Evolutionary conservation across 2,329 filamentous ascomycete genomes (phyloP).

Genomic region (Aspergillus glaucus): DNA sequence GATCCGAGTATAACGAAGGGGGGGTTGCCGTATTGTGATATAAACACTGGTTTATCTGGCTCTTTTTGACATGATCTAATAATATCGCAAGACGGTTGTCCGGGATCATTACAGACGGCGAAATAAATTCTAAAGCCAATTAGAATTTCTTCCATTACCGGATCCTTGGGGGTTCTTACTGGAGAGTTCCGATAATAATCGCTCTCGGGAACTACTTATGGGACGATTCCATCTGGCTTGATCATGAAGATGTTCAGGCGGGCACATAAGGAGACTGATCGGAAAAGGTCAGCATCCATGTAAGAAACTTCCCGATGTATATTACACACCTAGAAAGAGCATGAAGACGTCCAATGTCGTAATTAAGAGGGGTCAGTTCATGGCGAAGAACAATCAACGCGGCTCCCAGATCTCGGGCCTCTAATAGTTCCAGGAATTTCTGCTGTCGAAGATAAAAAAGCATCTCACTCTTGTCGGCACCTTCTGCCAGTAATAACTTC

Average conservation of each 20-base stretch:
- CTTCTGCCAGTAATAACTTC: conserved; percentile 68
- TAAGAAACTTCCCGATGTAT: neutral
- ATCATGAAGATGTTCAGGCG: conserved; percentile 65
- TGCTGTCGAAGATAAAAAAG: conserved; percentile 84
- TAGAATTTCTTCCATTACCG: conserved; percentile 17
- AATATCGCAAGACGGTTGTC: conserved; percentile 79
- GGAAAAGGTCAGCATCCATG: conserved; percentile 1
- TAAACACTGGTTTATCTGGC: conserved; percentile 74
- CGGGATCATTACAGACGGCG: conserved; percentile 93
- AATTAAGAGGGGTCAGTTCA: conserved; percentile 80
- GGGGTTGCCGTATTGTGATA: conserved; percentile 78
- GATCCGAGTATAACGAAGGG: conserved; percentile 84
- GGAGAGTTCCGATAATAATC: conserved; percentile 73
- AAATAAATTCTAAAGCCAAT: conserved; percentile 65
- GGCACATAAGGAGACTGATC: conserved; percentile 77
- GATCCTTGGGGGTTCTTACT: conserved; percentile 48
- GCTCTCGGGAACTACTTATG: conserved; percentile 64
- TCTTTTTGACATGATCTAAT: conserved; percentile 74
- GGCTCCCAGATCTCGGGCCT: conserved; percentile 63
- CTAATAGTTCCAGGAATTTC: conserved; percentile 87
- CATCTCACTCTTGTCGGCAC: conserved; percentile 72
- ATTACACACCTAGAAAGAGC: conserved; percentile 63
- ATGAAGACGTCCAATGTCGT: conserved; percentile 70
- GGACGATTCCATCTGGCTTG: conserved; percentile 85
- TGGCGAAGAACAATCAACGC: conserved; percentile 78